Conservation (phyloP, 2,329 filamentous ascomycete species). For the Ceratocystis variospora region DNA sequence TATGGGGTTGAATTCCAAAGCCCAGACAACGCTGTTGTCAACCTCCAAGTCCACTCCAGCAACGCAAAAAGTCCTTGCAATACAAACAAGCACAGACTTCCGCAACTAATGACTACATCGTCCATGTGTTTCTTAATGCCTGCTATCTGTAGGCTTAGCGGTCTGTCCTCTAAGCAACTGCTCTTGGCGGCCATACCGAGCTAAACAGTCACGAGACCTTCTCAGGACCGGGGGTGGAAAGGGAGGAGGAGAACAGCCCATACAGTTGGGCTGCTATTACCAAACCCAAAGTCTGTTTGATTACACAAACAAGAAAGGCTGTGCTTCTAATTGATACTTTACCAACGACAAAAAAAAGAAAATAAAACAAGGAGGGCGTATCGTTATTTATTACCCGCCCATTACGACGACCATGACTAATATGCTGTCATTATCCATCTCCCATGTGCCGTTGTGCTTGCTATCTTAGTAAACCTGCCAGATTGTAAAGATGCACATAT, state of each 20-base stretch:
- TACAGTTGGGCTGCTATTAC: not conserved
- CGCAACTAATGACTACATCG: not conserved
- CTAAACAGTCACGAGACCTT: not conserved
- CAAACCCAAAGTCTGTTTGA: not conserved
- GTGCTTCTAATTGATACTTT: no score
- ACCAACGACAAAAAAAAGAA: no score
- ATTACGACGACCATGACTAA: not conserved
- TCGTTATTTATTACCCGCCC: no score
- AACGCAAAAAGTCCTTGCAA: not conserved
- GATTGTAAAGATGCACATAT: not conserved
- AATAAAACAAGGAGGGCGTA: no score
- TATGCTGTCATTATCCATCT: not conserved
- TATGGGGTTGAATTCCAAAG: not conserved
- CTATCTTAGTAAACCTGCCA: not conserved
- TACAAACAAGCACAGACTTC: not conserved
- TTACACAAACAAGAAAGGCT: not conserved
- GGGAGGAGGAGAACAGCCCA: not conserved
- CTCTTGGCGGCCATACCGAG: not conserved
- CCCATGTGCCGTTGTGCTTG: not conserved
- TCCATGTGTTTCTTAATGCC: not conserved
- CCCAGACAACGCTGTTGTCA: not conserved
- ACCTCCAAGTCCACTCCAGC: not conserved
- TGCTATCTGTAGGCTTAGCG: not conserved
- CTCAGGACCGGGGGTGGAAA: not conserved
- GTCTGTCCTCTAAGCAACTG: not conserved